Evolutionary conservation across 148 eudicot genomes (phyloP).

Genomic region (Tetragonia tetragonoides): DNA sequence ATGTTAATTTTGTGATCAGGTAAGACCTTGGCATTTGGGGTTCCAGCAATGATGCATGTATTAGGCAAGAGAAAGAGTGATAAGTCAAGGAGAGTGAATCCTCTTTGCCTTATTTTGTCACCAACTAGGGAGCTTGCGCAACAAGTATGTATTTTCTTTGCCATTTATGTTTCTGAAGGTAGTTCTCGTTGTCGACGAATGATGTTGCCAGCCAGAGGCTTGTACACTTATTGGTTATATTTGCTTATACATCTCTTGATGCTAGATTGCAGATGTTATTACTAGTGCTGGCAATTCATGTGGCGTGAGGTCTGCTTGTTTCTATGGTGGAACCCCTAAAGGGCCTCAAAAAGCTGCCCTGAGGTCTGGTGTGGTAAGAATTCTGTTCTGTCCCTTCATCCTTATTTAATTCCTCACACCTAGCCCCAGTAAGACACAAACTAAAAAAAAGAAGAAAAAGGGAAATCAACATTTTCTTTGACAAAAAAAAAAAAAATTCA

Average conservation of each 20-base stretch:
- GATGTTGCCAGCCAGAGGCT: background rate
- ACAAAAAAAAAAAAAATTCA: background rate
- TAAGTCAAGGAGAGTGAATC: conserved; percentile 48
- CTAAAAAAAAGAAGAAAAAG: too few relatives aligned
- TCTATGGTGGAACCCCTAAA: conserved; percentile 96
- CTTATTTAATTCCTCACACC: too few relatives aligned
- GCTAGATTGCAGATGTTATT: conserved; percentile 85
- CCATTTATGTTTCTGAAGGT: conserved; percentile 5
- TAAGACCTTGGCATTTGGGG: conserved; percentile 95
- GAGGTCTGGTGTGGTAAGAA: conserved; percentile 86
- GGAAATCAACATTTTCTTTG: too few relatives aligned
- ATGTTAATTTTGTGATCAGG: conserved; percentile 44
- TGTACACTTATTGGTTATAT: background rate
- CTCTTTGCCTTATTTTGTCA: conserved; percentile 83
- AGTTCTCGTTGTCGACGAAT: background rate
- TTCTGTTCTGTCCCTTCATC: background rate
- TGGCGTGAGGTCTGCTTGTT: conserved; percentile 67
- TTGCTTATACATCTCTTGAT: conserved; percentile 23
- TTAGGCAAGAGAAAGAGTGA: conserved; percentile 53
- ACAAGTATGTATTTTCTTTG: conserved; percentile 51
- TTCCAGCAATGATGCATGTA: conserved; percentile 87
- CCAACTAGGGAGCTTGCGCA: conserved; percentile 99
- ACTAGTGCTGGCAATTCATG: conserved; percentile 77
- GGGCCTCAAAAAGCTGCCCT: conserved; percentile 78
- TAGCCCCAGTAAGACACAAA: too few relatives aligned